phyloP scores from a whole-genome alignment of 139 green algal genomes.

The Zygnema cylindricum region DNA sequence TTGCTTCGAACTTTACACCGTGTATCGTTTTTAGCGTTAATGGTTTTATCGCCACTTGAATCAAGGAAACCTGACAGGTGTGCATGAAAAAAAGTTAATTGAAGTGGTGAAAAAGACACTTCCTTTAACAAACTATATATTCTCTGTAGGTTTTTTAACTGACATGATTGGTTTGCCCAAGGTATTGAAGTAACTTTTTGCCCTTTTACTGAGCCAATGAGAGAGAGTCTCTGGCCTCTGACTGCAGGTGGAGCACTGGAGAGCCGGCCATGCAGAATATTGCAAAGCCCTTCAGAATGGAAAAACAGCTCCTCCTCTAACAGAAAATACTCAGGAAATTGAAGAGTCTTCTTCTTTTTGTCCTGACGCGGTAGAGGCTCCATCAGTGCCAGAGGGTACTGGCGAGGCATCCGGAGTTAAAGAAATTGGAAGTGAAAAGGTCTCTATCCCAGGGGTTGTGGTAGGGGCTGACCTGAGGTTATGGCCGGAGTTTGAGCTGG shows the following conservation, averaged over 20 bases:
- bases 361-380: background rate
- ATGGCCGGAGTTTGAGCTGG: constrained; percentile 12
- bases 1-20: too few species aligned
- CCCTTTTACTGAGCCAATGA: too few species aligned
- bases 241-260: constrained; percentile 34
- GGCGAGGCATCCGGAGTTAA: background rate
- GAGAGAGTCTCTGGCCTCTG: background rate
- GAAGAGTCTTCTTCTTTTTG: background rate
- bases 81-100: too few species aligned
- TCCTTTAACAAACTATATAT: too few species aligned
- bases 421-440: background rate
- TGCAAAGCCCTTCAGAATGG: background rate
- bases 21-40: too few species aligned
- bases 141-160: too few species aligned
- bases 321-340: background rate
- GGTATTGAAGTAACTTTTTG: too few species aligned
- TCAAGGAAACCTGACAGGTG: too few species aligned
- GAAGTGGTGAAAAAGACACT: too few species aligned
- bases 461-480: background rate
- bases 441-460: background rate
- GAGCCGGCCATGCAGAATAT: constrained; percentile 1
- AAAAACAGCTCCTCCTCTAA: background rate
- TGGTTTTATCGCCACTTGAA: too few species aligned
- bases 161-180: too few species aligned
- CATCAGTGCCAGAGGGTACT: background rate